A percentile compares a stretch with the other conserved stretches of the same genome.
Evolutionary conservation across 192 early-diverging fungal species (phyloP).

Genomic region (Thamnidium elegans): DNA sequence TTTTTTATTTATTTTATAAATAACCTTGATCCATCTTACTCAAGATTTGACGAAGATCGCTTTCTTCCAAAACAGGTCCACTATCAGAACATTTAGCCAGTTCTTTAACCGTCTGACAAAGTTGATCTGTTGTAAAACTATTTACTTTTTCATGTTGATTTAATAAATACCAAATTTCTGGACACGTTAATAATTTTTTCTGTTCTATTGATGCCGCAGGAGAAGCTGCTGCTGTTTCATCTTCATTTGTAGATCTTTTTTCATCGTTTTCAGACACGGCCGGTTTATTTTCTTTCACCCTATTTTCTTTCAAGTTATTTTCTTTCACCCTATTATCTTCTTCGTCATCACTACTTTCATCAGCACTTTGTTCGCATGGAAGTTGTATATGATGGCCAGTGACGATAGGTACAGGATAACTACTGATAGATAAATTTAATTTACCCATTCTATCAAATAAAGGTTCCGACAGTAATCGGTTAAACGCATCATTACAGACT

Average conservation of each 20-base stretch:
- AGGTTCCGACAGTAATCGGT: conserved; percentile 7
- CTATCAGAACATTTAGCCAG: conserved; percentile 17
- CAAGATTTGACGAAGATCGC: conserved; percentile 17
- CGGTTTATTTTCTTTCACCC: background rate
- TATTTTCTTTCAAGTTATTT: background rate
- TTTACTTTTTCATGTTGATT: conserved; percentile 7
- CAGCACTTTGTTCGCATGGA: background rate
- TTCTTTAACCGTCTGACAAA: conserved; percentile 15
- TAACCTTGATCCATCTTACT: conserved; percentile 19
- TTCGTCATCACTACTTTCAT: background rate
- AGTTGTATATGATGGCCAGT: background rate
- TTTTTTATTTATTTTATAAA: background rate
- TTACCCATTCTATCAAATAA: conserved; percentile 13
- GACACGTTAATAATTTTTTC: conserved; percentile 1
- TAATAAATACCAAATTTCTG: conserved; percentile 24
- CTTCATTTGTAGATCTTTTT: background rate
- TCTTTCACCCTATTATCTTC: background rate
- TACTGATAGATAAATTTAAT: conserved; percentile 5
- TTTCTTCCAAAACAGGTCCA: conserved; percentile 18
- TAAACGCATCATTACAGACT: conserved; percentile 2
- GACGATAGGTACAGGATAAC: conserved; percentile 1
- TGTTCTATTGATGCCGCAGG: too few species aligned
- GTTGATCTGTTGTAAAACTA: conserved; percentile 9
- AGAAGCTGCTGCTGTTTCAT: background rate
- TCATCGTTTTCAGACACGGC: too few species aligned